These are phyloP conservation scores for Apiospora arundinis DNA, from an alignment of 2,329 filamentous ascomycete species.

Conservation along the genomic window DNA sequence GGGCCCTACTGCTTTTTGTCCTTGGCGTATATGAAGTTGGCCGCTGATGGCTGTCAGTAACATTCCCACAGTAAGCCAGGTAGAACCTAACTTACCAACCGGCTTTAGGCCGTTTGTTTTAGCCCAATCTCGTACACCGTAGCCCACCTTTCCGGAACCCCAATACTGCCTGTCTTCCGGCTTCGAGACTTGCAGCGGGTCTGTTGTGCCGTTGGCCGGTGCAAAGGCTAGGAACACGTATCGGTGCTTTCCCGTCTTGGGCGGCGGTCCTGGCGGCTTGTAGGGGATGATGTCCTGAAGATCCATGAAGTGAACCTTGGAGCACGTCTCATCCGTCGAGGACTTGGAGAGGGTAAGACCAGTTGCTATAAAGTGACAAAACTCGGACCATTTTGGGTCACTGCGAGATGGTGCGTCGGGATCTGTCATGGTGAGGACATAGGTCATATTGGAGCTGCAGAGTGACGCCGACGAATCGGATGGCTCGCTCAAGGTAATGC, in stretches of 20 bases:
- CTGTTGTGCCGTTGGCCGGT: slow-evolving; percentile 47
- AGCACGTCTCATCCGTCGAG: slow-evolving; percentile 23
- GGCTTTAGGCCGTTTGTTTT: slow-evolving; percentile 47
- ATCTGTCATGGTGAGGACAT: slow-evolving; percentile 46
- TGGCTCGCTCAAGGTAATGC: slow-evolving; percentile 38
- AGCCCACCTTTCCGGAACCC: slow-evolving; percentile 44
- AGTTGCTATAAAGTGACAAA: slow-evolving; percentile 53
- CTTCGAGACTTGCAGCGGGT: slow-evolving; percentile 41
- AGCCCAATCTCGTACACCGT: slow-evolving; percentile 49
- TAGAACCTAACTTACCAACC: slow-evolving; percentile 44
- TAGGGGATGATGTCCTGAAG: slow-evolving; percentile 47
- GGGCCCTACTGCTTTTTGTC: slow-evolving; percentile 21
- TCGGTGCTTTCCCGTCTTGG: slow-evolving; percentile 50
- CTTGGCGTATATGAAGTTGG: slow-evolving; percentile 25
- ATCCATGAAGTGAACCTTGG: slow-evolving; percentile 30
- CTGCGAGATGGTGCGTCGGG: slow-evolving; percentile 51
- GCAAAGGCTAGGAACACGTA: slow-evolving; percentile 51
- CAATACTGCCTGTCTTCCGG: slow-evolving; percentile 47
- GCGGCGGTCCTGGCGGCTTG: slow-evolving; percentile 48
- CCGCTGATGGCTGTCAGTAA: slow-evolving; percentile 13
- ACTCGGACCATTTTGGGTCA: slow-evolving; percentile 51
- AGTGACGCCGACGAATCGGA: slow-evolving; percentile 25
- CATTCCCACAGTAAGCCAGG: not conserved
- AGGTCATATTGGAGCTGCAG: slow-evolving; percentile 31
- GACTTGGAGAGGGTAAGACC: slow-evolving; percentile 35